Conservation (phyloP, 2,329 filamentous ascomycete species). For the Calcarisporium arbuscula region DNA sequence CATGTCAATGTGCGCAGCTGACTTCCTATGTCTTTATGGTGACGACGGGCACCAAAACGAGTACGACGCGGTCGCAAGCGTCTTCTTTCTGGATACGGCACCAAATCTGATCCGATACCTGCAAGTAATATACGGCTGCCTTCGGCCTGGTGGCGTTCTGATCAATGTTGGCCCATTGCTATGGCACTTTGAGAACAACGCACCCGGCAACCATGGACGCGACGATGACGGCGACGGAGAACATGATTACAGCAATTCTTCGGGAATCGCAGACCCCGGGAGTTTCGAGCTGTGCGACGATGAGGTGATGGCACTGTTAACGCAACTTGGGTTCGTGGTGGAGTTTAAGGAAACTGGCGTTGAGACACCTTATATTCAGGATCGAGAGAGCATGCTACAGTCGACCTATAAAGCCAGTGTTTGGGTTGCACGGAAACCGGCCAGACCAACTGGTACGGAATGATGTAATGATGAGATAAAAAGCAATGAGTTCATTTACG, state of each 20-base stretch:
- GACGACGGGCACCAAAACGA: slow-evolving; percentile 50
- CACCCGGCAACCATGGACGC: slow-evolving; percentile 50
- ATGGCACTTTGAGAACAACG: slow-evolving; percentile 88
- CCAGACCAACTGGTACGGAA: neutral
- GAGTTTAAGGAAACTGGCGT: slow-evolving; percentile 53
- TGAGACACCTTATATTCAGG: slow-evolving; percentile 82
- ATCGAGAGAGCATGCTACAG: slow-evolving; percentile 77
- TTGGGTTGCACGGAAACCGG: slow-evolving; percentile 76
- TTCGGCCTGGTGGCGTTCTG: slow-evolving; percentile 72
- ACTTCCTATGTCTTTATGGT: slow-evolving; percentile 84
- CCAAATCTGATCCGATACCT: slow-evolving; percentile 89
- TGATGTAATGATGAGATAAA: slow-evolving; percentile 1
- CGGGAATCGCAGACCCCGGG: slow-evolving; percentile 80
- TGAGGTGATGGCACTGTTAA: slow-evolving; percentile 73
- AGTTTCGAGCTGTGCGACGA: slow-evolving; percentile 86
- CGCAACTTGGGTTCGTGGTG: slow-evolving; percentile 69
- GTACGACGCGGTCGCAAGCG: slow-evolving; percentile 80
- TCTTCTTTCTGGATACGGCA: slow-evolving; percentile 97
- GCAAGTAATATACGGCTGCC: slow-evolving; percentile 71
- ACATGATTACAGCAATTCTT: slow-evolving; percentile 40
- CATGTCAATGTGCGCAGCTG: slow-evolving; percentile 91
- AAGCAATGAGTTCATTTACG: too few species aligned
- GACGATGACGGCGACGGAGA: slow-evolving; percentile 45
- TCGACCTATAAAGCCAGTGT: slow-evolving; percentile 73
- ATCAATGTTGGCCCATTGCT: slow-evolving; percentile 86